phyloP scores from a whole-genome alignment of 805 yeast genomes.

The Torulaspora microellipsoides region DNA sequence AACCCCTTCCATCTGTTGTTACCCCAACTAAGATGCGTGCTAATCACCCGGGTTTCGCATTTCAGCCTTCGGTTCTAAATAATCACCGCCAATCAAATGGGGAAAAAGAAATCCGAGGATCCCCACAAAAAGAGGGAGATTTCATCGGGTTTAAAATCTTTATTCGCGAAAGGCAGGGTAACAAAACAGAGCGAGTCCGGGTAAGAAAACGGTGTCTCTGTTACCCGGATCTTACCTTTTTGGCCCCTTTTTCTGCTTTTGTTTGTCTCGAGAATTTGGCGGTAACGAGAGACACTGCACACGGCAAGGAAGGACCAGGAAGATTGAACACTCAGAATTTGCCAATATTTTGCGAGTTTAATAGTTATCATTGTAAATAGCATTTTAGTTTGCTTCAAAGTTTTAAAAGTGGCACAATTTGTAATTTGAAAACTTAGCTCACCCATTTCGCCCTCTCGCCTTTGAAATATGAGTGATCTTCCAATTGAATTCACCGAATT shows the following conservation, averaged over 20 bases:
- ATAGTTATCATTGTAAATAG: no score
- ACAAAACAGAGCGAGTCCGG: neutral
- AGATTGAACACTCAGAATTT: no score
- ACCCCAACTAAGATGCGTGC: no score
- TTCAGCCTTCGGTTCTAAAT: no score
- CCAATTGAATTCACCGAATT: constrained; percentile 97
- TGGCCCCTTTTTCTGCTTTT: constrained; percentile 4
- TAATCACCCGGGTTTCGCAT: no score
- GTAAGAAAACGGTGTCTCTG: neutral
- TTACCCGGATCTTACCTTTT: neutral
- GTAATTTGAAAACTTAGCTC: constrained; percentile 20
- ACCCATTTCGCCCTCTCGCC: constrained; percentile 28
- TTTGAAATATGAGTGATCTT: constrained; percentile 52
- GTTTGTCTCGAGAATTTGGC: constrained; percentile 1
- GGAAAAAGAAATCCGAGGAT: no score
- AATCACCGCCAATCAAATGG: no score
- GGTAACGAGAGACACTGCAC: neutral
- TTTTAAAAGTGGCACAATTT: neutral
- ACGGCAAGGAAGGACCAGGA: no score
- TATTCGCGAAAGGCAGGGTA: neutral
- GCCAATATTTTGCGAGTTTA: no score
- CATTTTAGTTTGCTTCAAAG: no score
- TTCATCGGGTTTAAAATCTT: neutral
- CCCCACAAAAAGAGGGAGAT: neutral
- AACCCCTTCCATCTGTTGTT: no score